These are phyloP conservation scores for Lasiodiplodia sp. DNA, from an alignment of 2,329 filamentous ascomycete genomes.

Conservation along the genomic window DNA sequence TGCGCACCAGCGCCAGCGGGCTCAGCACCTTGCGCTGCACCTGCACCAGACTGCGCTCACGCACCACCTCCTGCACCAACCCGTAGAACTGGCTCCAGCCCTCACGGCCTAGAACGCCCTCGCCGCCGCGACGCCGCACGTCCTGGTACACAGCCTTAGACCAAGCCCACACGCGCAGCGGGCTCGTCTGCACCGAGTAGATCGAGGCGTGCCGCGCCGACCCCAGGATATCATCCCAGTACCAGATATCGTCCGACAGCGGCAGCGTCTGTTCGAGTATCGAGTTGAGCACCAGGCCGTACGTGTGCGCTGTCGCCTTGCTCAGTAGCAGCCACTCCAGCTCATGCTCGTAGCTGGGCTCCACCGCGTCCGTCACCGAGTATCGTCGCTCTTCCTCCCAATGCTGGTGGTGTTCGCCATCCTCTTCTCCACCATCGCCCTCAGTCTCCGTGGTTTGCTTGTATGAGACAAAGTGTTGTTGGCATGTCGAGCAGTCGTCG, in stretches of 20 bases:
- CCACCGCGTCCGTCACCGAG: constrained; percentile 14
- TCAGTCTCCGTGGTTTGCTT: constrained; percentile 29
- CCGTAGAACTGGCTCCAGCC: constrained; percentile 74
- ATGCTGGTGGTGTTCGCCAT: constrained; percentile 29
- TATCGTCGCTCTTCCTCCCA: constrained; percentile 38
- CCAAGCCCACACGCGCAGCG: constrained; percentile 76
- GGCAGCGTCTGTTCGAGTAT: constrained; percentile 84
- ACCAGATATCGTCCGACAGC: constrained; percentile 87
- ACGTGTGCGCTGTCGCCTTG: constrained; percentile 91
- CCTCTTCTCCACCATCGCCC: constrained; percentile 36
- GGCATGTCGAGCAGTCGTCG: constrained; percentile 46
- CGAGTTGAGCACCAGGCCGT: constrained; percentile 78
- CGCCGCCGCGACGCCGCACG: constrained; percentile 53
- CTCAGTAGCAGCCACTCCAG: constrained; percentile 90
- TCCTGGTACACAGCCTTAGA: constrained; percentile 73
- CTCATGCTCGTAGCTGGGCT: constrained; percentile 69
- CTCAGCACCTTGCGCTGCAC: constrained; percentile 77
- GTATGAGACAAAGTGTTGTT: constrained; percentile 42
- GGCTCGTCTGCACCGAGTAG: constrained; percentile 87
- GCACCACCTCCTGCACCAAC: constrained; percentile 77
- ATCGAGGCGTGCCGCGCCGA: constrained; percentile 80
- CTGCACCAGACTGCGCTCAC: constrained; percentile 73
- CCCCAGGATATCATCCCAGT: constrained; percentile 89
- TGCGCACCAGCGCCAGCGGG: constrained; percentile 76
- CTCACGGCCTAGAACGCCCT: constrained; percentile 41